These are phyloP conservation scores for Zancudomyces culisetae DNA, from an alignment of 371 early-diverging fungal species.

Conservation along the genomic window DNA sequence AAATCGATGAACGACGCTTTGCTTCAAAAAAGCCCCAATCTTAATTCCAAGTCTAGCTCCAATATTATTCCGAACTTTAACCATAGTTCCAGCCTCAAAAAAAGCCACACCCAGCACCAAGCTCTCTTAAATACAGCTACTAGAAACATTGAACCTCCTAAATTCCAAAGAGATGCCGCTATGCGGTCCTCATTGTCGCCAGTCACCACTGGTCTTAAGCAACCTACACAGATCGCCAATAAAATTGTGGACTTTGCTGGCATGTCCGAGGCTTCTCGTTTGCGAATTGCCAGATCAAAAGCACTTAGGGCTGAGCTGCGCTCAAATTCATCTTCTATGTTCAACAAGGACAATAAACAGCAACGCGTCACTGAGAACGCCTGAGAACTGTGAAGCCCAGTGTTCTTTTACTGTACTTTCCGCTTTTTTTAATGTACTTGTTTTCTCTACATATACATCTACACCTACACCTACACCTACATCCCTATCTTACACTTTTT, in stretches of 20 bases:
- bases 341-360: background rate
- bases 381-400: no score
- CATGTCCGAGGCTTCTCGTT: constrained; percentile 1
- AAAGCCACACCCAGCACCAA: no score
- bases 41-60: background rate
- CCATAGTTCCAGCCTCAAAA: background rate
- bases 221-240: background rate
- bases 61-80: no score
- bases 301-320: background rate
- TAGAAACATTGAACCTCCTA: background rate
- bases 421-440: no score
- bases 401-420: no score
- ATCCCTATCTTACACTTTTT: no score
- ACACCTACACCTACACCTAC: no score
- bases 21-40: background rate
- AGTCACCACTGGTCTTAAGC: background rate
- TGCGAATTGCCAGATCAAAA: constrained; percentile 1
- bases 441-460: no score
- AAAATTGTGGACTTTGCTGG: background rate
- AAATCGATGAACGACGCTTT: background rate
- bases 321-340: background rate
- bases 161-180: background rate
- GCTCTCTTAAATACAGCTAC: no score
- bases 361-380: background rate
- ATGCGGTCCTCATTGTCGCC: background rate